Base-by-base conservation (phyloP, 805 yeast species). In the Zygosaccharomyces gambellarensis region DNA sequence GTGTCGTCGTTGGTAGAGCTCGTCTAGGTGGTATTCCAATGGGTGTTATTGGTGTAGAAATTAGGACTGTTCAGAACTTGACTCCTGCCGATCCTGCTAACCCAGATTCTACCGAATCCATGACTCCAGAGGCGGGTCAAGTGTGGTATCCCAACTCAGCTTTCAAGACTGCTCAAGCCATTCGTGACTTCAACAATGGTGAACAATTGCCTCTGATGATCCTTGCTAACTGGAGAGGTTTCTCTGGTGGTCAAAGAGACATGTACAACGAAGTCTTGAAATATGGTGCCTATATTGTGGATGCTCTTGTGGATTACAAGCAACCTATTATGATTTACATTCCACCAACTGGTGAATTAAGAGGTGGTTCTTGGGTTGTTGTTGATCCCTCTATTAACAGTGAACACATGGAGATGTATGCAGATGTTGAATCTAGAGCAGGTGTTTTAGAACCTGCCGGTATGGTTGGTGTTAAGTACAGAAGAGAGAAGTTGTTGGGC, bases 291-390 rank as follows among this genome's bases (percentile, higher is more conserved):
- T 89, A 79, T 71, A 94, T 94, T 72, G 99, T 94, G 56, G 99
- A 94, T 69, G 97, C 99, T 11, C 79, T 94, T 54, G 95, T 89
- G 58, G 96, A 83, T 62, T 94, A 84, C 80, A 88, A 88, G 69
- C 99, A 94, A 72, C 99, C 99, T 52, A 86, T 94, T 58, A 85
- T 94, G 74, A 89, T 94, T 23, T 94, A 94, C 72, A 92, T 94
- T 69, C 99, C 99, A 46, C 99, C 99, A 51, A 82, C 86, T 58
- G 99, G 98, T 70, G 99, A 94, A 73, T 79, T 94, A 60, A 87
- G 99, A 80, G 99, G 99, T 77, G 99, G 99, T 69, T 92, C 99
- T 23, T 94, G 99, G 99, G 99, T 95, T 49, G 99, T 94, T 59
- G 97, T 94, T 67, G 99, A 94, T 72, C 97, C 99, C 56, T 88